Base-by-base conservation (phyloP, 768 basidiomycete genomes). In the Mycena crocata region DNA sequence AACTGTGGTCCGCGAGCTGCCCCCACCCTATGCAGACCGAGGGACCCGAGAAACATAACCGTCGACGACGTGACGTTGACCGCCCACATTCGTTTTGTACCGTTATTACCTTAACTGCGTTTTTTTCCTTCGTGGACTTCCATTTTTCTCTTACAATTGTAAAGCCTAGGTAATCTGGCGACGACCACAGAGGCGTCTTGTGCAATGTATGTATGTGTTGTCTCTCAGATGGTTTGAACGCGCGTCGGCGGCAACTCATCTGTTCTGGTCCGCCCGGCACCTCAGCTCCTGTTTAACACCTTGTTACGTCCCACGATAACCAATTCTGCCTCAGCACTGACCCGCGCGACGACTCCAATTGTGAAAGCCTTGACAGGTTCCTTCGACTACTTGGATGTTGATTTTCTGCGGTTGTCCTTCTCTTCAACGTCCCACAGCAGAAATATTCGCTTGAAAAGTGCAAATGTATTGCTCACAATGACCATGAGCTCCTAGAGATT, bases 1-100 rank as follows among this genome's bases (percentile, higher is more conserved):
- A 37, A 77, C 78, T 28, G 64, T 74, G 23, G 73, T 81, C 19
- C 76, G 76, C 52, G 80, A 81, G 70, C 71, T 81, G 10, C 81
- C 81, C 13, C 81, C 81, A 28, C 78, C 80, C 2, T 82, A 82
- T 52, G 46, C 67, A 2, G 66, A 67, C 45, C 66, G 66, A 28
- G 66, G 49, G 71, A 73, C 44, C 63, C 60, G 54, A 31, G 49
- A 49, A n/a, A n/a, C n/a, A n/a, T n/a, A n/a, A 23, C 32, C 48
- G 48, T 24, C 34, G 37, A 52, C 51, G 3, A 21, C 32, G 34
- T 10, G 23, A 52, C 51, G 51, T 52, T 52, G 51, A 35, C 51
- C 51, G 23, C 57, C 39, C 56, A 57, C 56, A 32, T 23, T 44
- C n/a, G n/a, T 30, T 21, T 57, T 58, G 57, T 58, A 58, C 45